These are phyloP conservation scores for Aspergillus sp. DNA, from an alignment of 2,329 filamentous ascomycete species.

Conservation along the genomic window DNA sequence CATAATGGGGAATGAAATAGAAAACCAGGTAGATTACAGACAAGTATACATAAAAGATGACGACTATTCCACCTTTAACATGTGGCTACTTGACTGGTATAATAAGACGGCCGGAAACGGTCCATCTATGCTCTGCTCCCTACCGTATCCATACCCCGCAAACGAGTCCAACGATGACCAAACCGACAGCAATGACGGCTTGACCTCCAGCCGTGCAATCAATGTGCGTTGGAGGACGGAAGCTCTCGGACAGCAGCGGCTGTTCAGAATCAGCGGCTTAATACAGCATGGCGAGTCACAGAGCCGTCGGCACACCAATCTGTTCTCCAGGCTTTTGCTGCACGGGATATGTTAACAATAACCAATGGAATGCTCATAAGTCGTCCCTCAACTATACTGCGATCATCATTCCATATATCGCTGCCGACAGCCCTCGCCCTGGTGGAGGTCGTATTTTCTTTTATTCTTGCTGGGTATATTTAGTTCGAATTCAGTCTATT, in stretches of 20 bases:
- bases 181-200: background rate
- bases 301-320: slow-evolving; percentile 1
- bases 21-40: too few species aligned
- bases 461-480: too few species aligned
- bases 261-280: background rate
- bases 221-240: background rate
- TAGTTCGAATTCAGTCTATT: too few species aligned
- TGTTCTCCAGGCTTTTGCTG: background rate
- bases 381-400: background rate
- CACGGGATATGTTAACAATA: background rate
- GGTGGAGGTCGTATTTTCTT: too few species aligned
- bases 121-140: background rate
- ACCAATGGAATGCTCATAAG: background rate
- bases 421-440: too few species aligned
- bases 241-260: background rate
- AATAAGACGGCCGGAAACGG: slow-evolving; percentile 8
- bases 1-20: too few species aligned
- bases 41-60: slow-evolving; percentile 8
- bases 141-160: background rate
- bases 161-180: background rate
- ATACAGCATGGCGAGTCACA: too few species aligned
- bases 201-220: background rate
- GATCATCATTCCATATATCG: too few species aligned
- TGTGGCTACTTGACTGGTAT: slow-evolving; percentile 9
- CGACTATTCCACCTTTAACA: background rate